These are phyloP conservation scores for Coprinellus aureogranulatus DNA, from an alignment of 768 basidiomycete genomes.

Conservation along the genomic window DNA sequence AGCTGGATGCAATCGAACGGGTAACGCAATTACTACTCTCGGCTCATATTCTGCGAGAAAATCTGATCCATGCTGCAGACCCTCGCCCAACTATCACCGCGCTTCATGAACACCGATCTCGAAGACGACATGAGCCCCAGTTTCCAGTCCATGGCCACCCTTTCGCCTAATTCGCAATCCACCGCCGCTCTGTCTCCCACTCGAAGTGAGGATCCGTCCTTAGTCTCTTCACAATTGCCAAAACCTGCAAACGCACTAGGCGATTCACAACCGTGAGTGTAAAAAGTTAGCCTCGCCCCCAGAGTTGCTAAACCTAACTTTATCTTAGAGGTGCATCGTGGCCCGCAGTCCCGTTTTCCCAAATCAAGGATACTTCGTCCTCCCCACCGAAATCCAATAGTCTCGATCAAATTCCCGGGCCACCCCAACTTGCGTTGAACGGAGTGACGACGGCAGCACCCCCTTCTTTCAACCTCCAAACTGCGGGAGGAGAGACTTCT, in stretches of 20 bases:
- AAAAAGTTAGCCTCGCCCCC: neutral
- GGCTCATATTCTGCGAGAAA: neutral
- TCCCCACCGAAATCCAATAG: conserved; percentile 14
- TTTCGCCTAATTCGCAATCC: conserved; percentile 32
- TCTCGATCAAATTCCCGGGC: conserved; percentile 39
- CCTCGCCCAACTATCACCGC: conserved; percentile 67
- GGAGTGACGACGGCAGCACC: conserved; percentile 65
- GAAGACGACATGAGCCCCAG: conserved; percentile 33
- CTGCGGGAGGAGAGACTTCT: conserved; percentile 26
- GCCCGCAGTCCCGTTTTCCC: conserved; percentile 42
- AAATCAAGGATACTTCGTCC: conserved; percentile 28
- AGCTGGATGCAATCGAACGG: conserved; percentile 79
- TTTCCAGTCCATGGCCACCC: conserved; percentile 23
- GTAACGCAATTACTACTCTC: conserved; percentile 25
- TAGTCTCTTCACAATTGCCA: conserved; percentile 35
- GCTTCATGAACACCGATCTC: conserved; percentile 40
- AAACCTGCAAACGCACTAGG: conserved; percentile 28
- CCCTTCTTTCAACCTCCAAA: conserved; percentile 34
- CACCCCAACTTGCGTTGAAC: conserved; percentile 64
- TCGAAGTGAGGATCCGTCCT: conserved; percentile 28
- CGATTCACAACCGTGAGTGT: conserved; percentile 18
- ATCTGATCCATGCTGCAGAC: conserved; percentile 35
- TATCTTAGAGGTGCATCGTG: conserved; percentile 22
- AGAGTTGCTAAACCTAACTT: neutral
- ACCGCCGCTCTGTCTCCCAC: conserved; percentile 25